Base-by-base conservation (phyloP, 257 asterid genomes). In the Fraxinus excelsior region DNA sequence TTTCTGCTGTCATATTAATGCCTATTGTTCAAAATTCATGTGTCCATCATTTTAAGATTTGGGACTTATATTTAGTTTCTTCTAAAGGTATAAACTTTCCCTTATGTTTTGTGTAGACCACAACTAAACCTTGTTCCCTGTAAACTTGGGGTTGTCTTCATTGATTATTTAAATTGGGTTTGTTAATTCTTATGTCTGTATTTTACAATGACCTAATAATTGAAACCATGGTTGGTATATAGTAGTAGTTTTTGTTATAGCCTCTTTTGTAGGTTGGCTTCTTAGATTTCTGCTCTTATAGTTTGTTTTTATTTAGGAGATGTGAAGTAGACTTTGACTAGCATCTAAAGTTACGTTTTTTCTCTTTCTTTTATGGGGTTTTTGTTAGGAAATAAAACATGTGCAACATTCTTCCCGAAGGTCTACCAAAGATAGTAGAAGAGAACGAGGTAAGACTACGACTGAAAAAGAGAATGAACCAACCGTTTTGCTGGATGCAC, bases 401-500 rank as follows among this genome's bases (percentile, higher is more conserved):
- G 34, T 5, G 76, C 68, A 56, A 64, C 73, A 67, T 46, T 56
- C 86, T 62, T 53, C 80, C 10, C 71, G 26, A 53, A 38, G 31
- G 8, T 53, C 78, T 40, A 64, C 71, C 49, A 78, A 64, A 78
- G 84, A 78, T 78, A 71, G 16, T 75, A 67, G 77, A 70, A 51
- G 79, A 74, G 82, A 73, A 66, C 80, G 73, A 70, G 79, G 49
- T 71, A 82, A 80, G 73, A 72, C 79, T 42, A 84, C 66, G 58
- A 65, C 75, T 70, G 84, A 80, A 74, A 84, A 80, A 51, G 84
- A 79, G 80, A 74, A 58, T 34, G 87, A 65, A 67, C 75, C 38
- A 44, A 26, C 80, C n/a, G 82, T 75, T 29, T 19, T 67, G 38
- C 29, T 72, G 28, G 87, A 87, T 80, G 82, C 82, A 60, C 91